A percentile compares a stretch with the other conserved stretches of the same genome.
Conservation (phyloP, 1,284 basidiomycete species). For the Peniophora sp. region DNA sequence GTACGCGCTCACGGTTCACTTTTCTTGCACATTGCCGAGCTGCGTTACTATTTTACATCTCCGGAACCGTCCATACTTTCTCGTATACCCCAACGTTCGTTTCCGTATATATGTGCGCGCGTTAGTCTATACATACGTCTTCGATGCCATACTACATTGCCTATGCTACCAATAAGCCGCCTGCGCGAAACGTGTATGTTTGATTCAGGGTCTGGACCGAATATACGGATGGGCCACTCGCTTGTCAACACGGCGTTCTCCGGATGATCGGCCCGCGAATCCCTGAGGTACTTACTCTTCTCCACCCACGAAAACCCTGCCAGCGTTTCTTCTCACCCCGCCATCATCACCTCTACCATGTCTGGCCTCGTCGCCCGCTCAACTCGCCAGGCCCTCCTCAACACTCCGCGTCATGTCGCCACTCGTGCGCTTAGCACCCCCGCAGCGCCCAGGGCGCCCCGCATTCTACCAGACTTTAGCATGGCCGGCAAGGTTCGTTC, state of each 20-base stretch:
- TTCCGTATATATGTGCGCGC: not conserved
- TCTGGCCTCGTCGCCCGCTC: too few relatives aligned
- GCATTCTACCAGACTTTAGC: slow-evolving; percentile 55
- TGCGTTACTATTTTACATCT: not conserved
- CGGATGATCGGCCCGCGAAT: too few relatives aligned
- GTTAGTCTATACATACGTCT: not conserved
- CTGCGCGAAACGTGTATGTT: too few relatives aligned
- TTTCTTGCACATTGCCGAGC: not conserved
- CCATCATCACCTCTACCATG: too few relatives aligned
- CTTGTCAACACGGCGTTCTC: too few relatives aligned
- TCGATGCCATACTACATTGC: not conserved
- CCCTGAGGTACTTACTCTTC: too few relatives aligned
- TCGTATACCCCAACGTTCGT: not conserved
- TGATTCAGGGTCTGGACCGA: too few relatives aligned
- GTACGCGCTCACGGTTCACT: not conserved
- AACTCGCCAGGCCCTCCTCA: too few relatives aligned
- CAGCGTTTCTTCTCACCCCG: too few relatives aligned
- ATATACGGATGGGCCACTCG: too few relatives aligned
- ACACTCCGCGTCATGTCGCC: too few relatives aligned
- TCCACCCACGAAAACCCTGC: too few relatives aligned
- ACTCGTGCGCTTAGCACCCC: not conserved
- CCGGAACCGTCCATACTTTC: not conserved
- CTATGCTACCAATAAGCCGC: not conserved
- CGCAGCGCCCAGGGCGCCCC: slow-evolving; percentile 12
- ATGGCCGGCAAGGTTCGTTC: slow-evolving; percentile 55